Base-by-base conservation (phyloP, 139 green algal species). In the Chlamydomonas asymmetrica region DNA sequence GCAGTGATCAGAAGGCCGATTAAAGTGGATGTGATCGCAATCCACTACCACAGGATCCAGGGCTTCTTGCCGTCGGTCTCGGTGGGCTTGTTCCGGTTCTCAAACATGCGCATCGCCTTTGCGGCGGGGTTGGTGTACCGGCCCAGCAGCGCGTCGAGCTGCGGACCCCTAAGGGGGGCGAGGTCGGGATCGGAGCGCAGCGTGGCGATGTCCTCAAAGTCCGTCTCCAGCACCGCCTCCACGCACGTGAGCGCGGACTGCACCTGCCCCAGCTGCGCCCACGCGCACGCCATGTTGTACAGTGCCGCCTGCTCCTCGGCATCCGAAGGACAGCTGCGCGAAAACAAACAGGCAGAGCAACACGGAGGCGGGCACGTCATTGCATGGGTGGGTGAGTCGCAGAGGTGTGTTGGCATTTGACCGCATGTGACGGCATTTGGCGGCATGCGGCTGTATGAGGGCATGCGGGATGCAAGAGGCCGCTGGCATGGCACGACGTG, bases 201-300 rank as follows among this genome's bases (percentile, higher is more conserved):
- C 18, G 80, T 79, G 2, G 43, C 22, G 35, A 57, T 75, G 65
- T 84, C 82, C 20, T 75, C 75, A 38, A 84, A 88, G n/a, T 74
- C 80, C 75, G 66, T 85, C 22, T 90, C 87, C 45, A 92, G 57
- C 0, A 89, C 83, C 7, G 76, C 80, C 76, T 92, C 85, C 56
- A 93, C 57, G 78, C 88, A 91, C 0, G 90, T 92, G 23, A 92
- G 73, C 9, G 80, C 82, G 0, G 68, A 59, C 20, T 71, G 71
- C 43, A 39, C 68, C 76, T 90, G 72, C 2, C 83, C 83, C 71
- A 92, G 50, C 69, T 84, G 66, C 5, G 75, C 80, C 54, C 90
- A 94, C 31, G 50, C 40, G 22, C 85, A 88, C n/a, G 85, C 85
- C 85, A 91, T 88, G 83, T 92, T 92, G 81, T 91, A 94, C 64